These are phyloP conservation scores for Platanus orientalis DNA, from an alignment of 164 flowering plant species.

Conservation along the genomic window DNA sequence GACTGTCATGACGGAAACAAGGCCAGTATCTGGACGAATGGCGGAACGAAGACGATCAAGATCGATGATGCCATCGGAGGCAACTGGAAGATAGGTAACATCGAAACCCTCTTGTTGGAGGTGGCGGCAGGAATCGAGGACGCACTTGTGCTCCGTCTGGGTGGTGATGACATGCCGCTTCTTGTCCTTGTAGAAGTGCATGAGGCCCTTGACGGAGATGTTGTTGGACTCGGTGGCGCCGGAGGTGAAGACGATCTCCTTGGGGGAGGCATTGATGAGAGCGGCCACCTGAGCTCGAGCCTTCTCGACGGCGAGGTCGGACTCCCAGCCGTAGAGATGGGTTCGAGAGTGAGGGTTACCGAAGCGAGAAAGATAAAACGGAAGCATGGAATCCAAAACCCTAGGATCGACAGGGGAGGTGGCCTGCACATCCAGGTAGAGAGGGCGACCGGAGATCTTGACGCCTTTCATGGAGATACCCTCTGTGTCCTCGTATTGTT, in stretches of 20 bases:
- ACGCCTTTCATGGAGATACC: conserved; percentile 75
- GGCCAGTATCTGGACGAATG: conserved; percentile 78
- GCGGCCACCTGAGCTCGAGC: conserved; percentile 75
- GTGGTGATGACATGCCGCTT: conserved; percentile 88
- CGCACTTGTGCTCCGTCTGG: conserved; percentile 99
- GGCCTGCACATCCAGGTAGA: conserved; percentile 93
- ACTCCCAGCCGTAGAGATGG: conserved; percentile 97
- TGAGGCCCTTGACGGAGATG: conserved; percentile 81
- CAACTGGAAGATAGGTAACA: conserved; percentile 80
- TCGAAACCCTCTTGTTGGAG: conserved; percentile 91
- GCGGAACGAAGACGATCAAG: conserved; percentile 44
- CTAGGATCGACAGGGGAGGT: conserved; percentile 94
- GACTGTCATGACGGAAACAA: conserved; percentile 85
- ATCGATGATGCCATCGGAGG: conserved; percentile 68
- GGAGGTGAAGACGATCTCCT: conserved; percentile 91
- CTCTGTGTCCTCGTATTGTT: conserved; percentile 21
- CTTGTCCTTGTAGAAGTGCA: conserved; percentile 73
- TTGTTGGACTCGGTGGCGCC: conserved; percentile 97
- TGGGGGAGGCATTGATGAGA: conserved; percentile 74
- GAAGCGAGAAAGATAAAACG: conserved; percentile 58
- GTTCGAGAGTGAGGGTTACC: conserved; percentile 98
- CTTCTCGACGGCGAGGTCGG: conserved; percentile 75
- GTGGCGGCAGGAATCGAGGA: conserved; percentile 88
- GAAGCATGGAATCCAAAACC: conserved; percentile 88
- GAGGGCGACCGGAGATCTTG: conserved; percentile 72